These are phyloP conservation scores for Schizochytrium sp. DNA, from an alignment of 108 stramenopile genomes.

Conservation along the genomic window DNA sequence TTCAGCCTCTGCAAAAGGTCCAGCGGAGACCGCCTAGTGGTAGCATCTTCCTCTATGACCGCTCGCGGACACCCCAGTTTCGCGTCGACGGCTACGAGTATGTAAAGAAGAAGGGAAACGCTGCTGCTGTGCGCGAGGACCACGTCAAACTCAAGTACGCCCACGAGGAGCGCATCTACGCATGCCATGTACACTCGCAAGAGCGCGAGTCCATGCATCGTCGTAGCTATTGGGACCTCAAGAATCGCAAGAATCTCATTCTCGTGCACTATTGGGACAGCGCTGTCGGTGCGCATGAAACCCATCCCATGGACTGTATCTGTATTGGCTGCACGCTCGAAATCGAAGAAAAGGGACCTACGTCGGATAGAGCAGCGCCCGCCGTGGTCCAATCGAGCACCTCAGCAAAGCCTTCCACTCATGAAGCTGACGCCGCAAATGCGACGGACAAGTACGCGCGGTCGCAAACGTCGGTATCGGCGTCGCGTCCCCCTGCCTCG, in stretches of 20 bases:
- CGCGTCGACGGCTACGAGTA: neutral
- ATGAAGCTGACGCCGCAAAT: too few species aligned
- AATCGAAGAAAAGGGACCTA: neutral
- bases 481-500: too few species aligned
- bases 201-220: neutral
- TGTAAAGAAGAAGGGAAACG: neutral
- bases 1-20: neutral
- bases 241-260: neutral
- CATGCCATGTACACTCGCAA: neutral
- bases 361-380: too few species aligned
- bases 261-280: constrained; percentile 4
- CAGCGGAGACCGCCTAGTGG: neutral
- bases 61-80: neutral
- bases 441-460: too few species aligned
- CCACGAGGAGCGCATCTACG: neutral
- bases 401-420: too few species aligned
- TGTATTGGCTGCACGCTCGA: neutral
- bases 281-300: neutral
- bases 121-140: constrained; percentile 5
- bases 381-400: too few species aligned
- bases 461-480: too few species aligned
- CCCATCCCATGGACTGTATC: neutral
- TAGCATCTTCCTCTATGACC: neutral
- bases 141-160: neutral
- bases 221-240: neutral